Evolutionary conservation across 495 filamentous ascomycete species (phyloP).

Genomic region (Penicillium paxilli): DNA sequence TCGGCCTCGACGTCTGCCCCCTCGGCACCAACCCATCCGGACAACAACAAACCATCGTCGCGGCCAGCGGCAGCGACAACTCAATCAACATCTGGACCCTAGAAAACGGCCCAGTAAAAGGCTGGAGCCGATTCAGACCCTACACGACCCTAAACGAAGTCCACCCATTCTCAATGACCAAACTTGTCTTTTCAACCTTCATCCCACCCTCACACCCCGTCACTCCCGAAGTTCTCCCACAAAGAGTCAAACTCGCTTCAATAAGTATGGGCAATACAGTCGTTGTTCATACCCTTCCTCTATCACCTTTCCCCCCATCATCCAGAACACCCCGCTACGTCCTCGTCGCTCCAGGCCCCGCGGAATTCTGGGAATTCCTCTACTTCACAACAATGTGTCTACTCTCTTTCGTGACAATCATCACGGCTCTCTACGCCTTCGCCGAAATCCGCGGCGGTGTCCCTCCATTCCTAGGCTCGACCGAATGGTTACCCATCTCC

Average conservation of each 20-base stretch:
- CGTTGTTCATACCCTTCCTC: slow-evolving; percentile 79
- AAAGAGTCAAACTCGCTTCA: slow-evolving; percentile 78
- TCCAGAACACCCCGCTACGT: slow-evolving; percentile 65
- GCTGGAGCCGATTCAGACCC: slow-evolving; percentile 57
- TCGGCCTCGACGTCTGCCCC: slow-evolving; percentile 72
- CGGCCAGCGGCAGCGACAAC: slow-evolving; percentile 79
- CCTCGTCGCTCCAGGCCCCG: slow-evolving; percentile 55
- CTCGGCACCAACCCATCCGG: slow-evolving; percentile 55
- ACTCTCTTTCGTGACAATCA: slow-evolving; percentile 54
- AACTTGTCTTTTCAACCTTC: slow-evolving; percentile 76
- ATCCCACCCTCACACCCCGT: slow-evolving; percentile 52
- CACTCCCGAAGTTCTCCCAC: slow-evolving; percentile 45
- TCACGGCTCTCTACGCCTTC: slow-evolving; percentile 63
- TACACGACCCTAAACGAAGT: slow-evolving; percentile 69
- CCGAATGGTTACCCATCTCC: slow-evolving; percentile 41
- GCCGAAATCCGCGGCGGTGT: slow-evolving; percentile 64
- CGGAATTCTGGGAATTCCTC: slow-evolving; percentile 46
- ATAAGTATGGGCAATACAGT: slow-evolving; percentile 82
- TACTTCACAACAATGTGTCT: slow-evolving; percentile 51
- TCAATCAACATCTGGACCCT: slow-evolving; percentile 77
- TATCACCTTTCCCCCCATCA: slow-evolving; percentile 54
- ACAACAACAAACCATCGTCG: slow-evolving; percentile 74
- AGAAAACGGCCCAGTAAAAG: slow-evolving; percentile 52
- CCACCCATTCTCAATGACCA: slow-evolving; percentile 84
- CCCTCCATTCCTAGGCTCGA: slow-evolving; percentile 56